A percentile compares a stretch with the other conserved stretches of the same genome.
Conservation (phyloP, 2,329 filamentous ascomycete species). For the Pestalotiopsis sp. region DNA sequence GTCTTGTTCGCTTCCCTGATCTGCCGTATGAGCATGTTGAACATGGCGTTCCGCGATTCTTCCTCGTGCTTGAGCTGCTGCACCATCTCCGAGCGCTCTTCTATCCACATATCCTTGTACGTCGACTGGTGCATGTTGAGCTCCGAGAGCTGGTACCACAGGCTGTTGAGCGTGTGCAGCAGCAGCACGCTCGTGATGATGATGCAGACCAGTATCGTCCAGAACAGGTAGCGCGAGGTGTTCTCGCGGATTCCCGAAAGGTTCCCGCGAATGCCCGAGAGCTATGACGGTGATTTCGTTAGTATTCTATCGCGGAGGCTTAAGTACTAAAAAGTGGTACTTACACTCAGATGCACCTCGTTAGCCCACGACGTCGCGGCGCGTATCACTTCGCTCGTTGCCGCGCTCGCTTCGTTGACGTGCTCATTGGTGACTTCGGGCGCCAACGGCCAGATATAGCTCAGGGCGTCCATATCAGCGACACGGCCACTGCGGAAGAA, state of each 20-base stretch:
- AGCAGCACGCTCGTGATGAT: background rate
- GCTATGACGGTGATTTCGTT: background rate
- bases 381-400: background rate
- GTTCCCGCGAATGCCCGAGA: background rate
- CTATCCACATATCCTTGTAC: constrained; percentile 12
- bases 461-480: background rate
- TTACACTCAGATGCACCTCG: constrained; percentile 10
- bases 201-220: constrained; percentile 7
- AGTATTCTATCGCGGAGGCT: no score
- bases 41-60: constrained; percentile 3
- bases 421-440: background rate
- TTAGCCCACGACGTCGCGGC: constrained; percentile 10
- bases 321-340: no score
- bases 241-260: constrained; percentile 9
- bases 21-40: background rate
- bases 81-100: constrained; percentile 9
- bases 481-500: background rate
- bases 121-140: constrained; percentile 13
- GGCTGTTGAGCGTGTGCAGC: constrained; percentile 11
- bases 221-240: constrained; percentile 15
- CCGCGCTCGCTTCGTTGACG: background rate
- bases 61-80: background rate
- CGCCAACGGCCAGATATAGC: background rate
- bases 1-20: background rate
- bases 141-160: constrained; percentile 10